These are phyloP conservation scores for Ophiostoma novo-ulmi DNA, from an alignment of 2,329 filamentous ascomycete species.

Conservation along the genomic window DNA sequence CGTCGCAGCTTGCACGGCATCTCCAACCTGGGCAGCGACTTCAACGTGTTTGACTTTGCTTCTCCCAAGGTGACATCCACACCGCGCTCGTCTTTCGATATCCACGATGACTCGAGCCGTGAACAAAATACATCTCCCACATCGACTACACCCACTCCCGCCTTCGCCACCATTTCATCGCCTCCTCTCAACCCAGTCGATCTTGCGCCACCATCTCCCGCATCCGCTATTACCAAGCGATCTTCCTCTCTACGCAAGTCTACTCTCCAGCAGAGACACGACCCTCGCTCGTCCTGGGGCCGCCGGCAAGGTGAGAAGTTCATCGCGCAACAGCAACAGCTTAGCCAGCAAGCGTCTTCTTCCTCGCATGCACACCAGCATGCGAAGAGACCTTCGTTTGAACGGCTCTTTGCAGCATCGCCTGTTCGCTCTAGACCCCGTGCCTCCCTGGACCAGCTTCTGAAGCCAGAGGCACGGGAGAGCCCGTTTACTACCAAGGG, in stretches of 20 bases:
- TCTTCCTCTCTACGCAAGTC: slow-evolving; percentile 78
- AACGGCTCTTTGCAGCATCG: slow-evolving; percentile 45
- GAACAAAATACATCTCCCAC: slow-evolving; percentile 51
- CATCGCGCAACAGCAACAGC: slow-evolving; percentile 48
- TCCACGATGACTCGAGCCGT: slow-evolving; percentile 38
- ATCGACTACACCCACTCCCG: not conserved
- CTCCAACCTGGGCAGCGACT: slow-evolving; percentile 56
- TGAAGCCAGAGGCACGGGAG: slow-evolving; percentile 59
- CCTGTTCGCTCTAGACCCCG: slow-evolving; percentile 60
- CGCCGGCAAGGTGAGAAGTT: slow-evolving; percentile 54
- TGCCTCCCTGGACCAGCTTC: slow-evolving; percentile 72
- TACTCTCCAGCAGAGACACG: slow-evolving; percentile 77
- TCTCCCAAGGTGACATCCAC: slow-evolving; percentile 36
- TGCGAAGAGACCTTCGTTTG: slow-evolving; percentile 21
- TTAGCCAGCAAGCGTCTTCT: slow-evolving; percentile 18
- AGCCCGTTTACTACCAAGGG: slow-evolving; percentile 57
- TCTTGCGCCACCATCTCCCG: slow-evolving; percentile 36
- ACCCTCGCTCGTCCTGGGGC: slow-evolving; percentile 61
- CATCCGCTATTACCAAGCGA: slow-evolving; percentile 51
- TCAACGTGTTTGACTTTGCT: slow-evolving; percentile 67
- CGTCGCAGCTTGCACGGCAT: slow-evolving; percentile 79
- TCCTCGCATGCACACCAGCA: slow-evolving; percentile 17
- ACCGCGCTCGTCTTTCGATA: slow-evolving; percentile 44
- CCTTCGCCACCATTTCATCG: slow-evolving; percentile 24
- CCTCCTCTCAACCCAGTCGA: slow-evolving; percentile 25